Conservation (phyloP, 2,329 filamentous ascomycete species). For the Penicillium sp. region DNA sequence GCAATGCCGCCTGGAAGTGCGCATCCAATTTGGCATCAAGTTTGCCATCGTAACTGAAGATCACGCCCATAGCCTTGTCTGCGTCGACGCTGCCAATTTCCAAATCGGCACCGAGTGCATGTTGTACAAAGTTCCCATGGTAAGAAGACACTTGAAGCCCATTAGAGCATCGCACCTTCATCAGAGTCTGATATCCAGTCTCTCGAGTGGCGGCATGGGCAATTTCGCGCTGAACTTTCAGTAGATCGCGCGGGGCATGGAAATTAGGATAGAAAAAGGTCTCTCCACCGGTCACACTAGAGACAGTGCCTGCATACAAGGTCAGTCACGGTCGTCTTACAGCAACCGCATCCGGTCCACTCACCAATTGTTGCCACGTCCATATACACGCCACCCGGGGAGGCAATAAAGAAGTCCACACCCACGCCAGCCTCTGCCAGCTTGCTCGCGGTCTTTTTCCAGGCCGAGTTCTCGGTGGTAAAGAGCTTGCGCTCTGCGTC, state of each 20-base stretch:
- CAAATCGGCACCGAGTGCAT: constrained; percentile 88
- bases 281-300: constrained; percentile 86
- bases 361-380: constrained; percentile 85
- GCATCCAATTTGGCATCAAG: constrained; percentile 94
- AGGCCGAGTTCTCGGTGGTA: constrained; percentile 80
- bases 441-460: constrained; percentile 78
- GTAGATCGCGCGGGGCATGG: constrained; percentile 74
- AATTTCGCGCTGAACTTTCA: constrained; percentile 79
- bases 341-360: constrained; percentile 24
- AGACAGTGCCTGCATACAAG: constrained; percentile 60
- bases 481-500: constrained; percentile 91
- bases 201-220: constrained; percentile 80
- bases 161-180: constrained; percentile 98
- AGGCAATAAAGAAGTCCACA: constrained; percentile 88
- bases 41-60: constrained; percentile 94
- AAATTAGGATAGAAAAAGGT: constrained; percentile 98
- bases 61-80: constrained; percentile 86
- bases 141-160: constrained; percentile 91
- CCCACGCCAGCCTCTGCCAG: constrained; percentile 84
- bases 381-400: constrained; percentile 82
- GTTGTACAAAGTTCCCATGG: constrained; percentile 92
- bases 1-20: constrained; percentile 89
- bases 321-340: constrained; percentile 8
- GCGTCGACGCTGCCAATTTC: constrained; percentile 89
- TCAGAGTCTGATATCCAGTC: constrained; percentile 89